A percentile compares a stretch with the other conserved stretches of the same genome.
These are phyloP conservation scores for Colletotrichum sp. DNA, from an alignment of 2,329 filamentous ascomycete species.

Conservation along the genomic window DNA sequence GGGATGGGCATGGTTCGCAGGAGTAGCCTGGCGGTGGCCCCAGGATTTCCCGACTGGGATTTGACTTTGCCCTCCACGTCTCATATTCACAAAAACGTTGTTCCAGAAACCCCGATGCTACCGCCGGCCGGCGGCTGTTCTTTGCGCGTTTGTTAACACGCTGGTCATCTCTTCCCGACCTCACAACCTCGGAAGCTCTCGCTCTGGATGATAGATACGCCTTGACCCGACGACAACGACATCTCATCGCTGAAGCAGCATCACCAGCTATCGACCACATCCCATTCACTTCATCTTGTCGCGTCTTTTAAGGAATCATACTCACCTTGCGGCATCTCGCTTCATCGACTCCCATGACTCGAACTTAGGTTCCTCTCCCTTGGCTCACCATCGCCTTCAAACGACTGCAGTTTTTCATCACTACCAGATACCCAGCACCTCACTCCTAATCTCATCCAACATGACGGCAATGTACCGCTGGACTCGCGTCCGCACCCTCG, in stretches of 20 bases:
- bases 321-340: neutral
- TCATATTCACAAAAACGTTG: neutral
- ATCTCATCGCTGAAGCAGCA: neutral
- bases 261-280: neutral
- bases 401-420: neutral
- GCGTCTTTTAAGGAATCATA: neutral
- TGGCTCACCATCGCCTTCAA: neutral
- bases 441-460: neutral
- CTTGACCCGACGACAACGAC: neutral
- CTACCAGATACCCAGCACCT: neutral
- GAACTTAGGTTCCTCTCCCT: neutral
- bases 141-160: neutral
- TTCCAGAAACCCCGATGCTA: neutral
- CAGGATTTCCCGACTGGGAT: neutral
- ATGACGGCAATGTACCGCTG: conserved; percentile 5
- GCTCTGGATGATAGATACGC: neutral
- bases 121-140: neutral
- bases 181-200: neutral
- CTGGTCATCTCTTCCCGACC: neutral
- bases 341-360: neutral
- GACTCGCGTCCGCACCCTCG: conserved; percentile 6
- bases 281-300: neutral
- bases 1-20: neutral
- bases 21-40: neutral
- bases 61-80: neutral